phyloP scores from a whole-genome alignment of 352 stramenopile genomes.

The Peronospora belbahrii region DNA sequence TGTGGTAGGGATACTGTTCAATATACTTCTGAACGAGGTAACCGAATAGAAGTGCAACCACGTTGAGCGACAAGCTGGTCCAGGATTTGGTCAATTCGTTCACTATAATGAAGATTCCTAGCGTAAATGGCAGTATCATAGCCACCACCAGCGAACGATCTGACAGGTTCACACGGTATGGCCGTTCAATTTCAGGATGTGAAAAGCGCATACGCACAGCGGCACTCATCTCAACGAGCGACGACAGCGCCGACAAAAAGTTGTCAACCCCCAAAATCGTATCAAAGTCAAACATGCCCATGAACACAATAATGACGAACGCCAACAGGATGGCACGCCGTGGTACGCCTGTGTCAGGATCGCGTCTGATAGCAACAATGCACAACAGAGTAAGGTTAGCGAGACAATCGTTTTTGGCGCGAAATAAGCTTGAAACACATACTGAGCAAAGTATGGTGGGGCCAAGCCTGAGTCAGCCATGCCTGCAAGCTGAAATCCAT shows the following conservation, averaged over 20 bases:
- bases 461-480: conserved; percentile 80
- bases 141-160: conserved; percentile 42
- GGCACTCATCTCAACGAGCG: conserved; percentile 67
- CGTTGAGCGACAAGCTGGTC: conserved; percentile 58
- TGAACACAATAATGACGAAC: conserved; percentile 71
- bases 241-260: conserved; percentile 65
- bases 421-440: conserved; percentile 10
- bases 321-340: conserved; percentile 61
- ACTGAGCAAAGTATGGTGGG: conserved; percentile 69
- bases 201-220: conserved; percentile 73
- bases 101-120: conserved; percentile 63
- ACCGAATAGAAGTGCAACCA: conserved; percentile 34
- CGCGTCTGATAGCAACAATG: conserved; percentile 26
- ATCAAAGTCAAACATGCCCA: conserved; percentile 76
- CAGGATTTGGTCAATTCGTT: conserved; percentile 79
- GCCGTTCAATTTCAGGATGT: conserved; percentile 61
- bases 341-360: conserved; percentile 51
- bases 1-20: conserved; percentile 51
- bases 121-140: conserved; percentile 46
- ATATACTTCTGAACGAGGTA: conserved; percentile 59
- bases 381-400: not conserved
- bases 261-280: conserved; percentile 79
- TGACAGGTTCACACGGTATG: conserved; percentile 68
- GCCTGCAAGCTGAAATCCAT: conserved; percentile 70
- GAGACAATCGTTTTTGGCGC: not conserved